These are phyloP conservation scores for Penicillium crystallinum DNA, from an alignment of 495 filamentous ascomycete species.

Conservation along the genomic window DNA sequence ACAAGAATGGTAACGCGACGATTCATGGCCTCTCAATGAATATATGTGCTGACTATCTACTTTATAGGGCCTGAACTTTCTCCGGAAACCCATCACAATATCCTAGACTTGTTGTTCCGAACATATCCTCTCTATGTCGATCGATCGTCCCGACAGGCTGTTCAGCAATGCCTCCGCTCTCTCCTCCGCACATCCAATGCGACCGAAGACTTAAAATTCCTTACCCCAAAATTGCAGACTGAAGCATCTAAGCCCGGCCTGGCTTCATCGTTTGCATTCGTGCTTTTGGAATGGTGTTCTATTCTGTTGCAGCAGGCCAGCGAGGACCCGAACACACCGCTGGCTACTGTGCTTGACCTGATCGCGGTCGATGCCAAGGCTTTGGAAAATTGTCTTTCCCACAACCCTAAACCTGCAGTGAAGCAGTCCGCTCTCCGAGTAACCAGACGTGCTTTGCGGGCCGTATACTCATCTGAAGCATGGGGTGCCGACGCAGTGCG, in stretches of 20 bases:
- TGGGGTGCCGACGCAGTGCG: constrained; percentile 54
- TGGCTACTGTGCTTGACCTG: constrained; percentile 60
- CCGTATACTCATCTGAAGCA: constrained; percentile 55
- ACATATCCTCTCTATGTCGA: constrained; percentile 87
- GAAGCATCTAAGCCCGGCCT: constrained; percentile 73
- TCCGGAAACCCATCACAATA: constrained; percentile 26
- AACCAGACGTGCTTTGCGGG: constrained; percentile 68
- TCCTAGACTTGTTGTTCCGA: constrained; percentile 70
- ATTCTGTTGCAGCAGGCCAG: constrained; percentile 60
- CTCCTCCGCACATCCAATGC: constrained; percentile 52
- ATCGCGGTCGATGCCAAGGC: constrained; percentile 58
- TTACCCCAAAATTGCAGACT: constrained; percentile 50
- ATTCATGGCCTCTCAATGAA: not conserved
- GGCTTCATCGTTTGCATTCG: constrained; percentile 73
- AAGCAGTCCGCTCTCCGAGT: constrained; percentile 63
- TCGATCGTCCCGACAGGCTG: constrained; percentile 73
- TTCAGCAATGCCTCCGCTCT: constrained; percentile 65
- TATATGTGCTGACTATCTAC: constrained; percentile 8
- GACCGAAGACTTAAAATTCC: constrained; percentile 49
- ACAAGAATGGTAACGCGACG: constrained; percentile 36
- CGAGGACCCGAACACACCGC: constrained; percentile 50
- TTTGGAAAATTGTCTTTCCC: constrained; percentile 71
- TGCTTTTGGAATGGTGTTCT: constrained; percentile 86
- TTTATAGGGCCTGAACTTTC: constrained; percentile 31
- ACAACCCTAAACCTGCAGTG: constrained; percentile 52